phyloP scores from a whole-genome alignment of 768 basidiomycete species.

The Suillus subalutaceus region DNA sequence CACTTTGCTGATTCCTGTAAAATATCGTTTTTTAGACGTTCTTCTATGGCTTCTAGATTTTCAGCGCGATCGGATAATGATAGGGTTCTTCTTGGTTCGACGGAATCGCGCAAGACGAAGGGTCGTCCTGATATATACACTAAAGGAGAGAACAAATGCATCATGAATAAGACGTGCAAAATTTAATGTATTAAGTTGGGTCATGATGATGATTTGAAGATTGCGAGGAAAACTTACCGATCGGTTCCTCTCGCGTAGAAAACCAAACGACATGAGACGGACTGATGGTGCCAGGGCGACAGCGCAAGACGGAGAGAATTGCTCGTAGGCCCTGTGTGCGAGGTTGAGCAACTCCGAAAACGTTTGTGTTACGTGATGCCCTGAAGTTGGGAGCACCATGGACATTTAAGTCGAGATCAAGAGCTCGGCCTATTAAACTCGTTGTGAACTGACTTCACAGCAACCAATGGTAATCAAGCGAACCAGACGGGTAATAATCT shows the following conservation, averaged over 20 bases:
- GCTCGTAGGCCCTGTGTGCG: conserved; percentile 90
- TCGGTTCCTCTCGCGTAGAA: conserved; percentile 94
- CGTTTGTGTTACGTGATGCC: conserved; percentile 80
- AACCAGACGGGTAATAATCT: conserved; percentile 83
- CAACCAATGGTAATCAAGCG: conserved; percentile 15
- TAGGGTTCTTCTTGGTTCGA: conserved; percentile 79
- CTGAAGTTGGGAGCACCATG: conserved; percentile 97
- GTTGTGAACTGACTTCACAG: conserved; percentile 11
- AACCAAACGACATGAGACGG: conserved; percentile 91
- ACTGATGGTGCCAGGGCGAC: conserved; percentile 62
- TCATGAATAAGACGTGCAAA: neutral
- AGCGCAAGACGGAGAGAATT: conserved; percentile 82
- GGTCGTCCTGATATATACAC: conserved; percentile 91
- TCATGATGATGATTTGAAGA: neutral
- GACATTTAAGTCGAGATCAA: conserved; percentile 88
- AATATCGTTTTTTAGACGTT: conserved; percentile 88
- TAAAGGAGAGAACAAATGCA: conserved; percentile 26
- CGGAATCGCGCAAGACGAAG: conserved; percentile 88
- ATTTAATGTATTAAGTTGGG: neutral
- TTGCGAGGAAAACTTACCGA: conserved; percentile 54
- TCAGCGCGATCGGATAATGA: conserved; percentile 89
- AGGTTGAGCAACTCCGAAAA: conserved; percentile 96
- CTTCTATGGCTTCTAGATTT: conserved; percentile 92
- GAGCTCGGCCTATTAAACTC: conserved; percentile 65
- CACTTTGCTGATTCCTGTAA: conserved; percentile 80